Conservation (phyloP, 169 alveolate species). For the Cryptosporidium sp. region DNA sequence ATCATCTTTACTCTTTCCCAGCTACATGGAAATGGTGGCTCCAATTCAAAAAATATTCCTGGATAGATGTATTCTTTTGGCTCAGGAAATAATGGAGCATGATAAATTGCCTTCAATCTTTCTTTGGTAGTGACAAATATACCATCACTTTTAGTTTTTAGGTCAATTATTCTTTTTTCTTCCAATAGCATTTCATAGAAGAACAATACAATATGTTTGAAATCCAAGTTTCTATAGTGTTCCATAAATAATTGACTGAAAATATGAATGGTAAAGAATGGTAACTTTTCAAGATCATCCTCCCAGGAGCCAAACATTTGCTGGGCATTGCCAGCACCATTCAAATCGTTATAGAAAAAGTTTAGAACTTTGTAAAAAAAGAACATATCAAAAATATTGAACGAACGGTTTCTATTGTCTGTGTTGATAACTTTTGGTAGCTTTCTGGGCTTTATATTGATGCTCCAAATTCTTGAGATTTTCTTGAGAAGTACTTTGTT, state of each 20-base stretch:
- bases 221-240: conserved; percentile 26
- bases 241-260: conserved; percentile 14
- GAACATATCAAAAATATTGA: conserved; percentile 64
- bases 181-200: conserved; percentile 56
- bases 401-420: not conserved
- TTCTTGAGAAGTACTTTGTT: not conserved
- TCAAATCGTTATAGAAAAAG: conserved; percentile 18
- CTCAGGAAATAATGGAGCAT: conserved; percentile 66
- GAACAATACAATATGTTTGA: conserved; percentile 33
- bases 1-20: conserved; percentile 32
- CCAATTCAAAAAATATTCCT: conserved; percentile 62
- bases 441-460: conserved; percentile 4
- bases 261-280: conserved; percentile 11
- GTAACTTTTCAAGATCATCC: conserved; percentile 19
- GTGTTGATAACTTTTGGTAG: conserved; percentile 26
- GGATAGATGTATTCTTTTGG: conserved; percentile 46
- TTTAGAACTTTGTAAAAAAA: conserved; percentile 42
- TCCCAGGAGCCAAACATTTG: conserved; percentile 24
- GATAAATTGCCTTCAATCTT: conserved; percentile 37
- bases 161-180: conserved; percentile 44
- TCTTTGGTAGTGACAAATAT: conserved; percentile 2
- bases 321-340: not conserved
- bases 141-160: conserved; percentile 21
- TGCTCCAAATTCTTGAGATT: conserved; percentile 15
- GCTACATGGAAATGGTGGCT: conserved; percentile 48